phyloP scores from a whole-genome alignment of 257 asterid species.

The Knoxia roxburghii region DNA sequence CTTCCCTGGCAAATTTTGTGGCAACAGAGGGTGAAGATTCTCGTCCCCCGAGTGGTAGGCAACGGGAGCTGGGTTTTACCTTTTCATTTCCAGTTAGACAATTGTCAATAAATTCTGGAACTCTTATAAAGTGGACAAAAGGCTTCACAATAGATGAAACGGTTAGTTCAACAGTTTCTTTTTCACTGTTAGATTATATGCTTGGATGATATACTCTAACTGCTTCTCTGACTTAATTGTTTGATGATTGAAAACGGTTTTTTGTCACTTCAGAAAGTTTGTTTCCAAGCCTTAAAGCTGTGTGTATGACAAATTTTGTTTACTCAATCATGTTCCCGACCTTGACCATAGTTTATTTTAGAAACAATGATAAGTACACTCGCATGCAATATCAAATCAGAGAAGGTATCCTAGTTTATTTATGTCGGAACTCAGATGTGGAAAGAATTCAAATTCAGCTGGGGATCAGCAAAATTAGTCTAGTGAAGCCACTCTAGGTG shows the following conservation, averaged over 20 bases:
- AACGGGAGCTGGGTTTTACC: slow-evolving; percentile 94
- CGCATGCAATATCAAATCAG: background rate
- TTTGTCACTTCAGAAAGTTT: background rate
- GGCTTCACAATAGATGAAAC: slow-evolving; percentile 76
- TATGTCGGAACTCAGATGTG: background rate
- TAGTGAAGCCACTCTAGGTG: too few relatives aligned
- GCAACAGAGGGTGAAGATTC: slow-evolving; percentile 64
- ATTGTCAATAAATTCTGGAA: slow-evolving; percentile 73
- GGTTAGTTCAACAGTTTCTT: slow-evolving; percentile 37
- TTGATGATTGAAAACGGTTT: background rate
- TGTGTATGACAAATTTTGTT: background rate
- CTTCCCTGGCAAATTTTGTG: slow-evolving; percentile 63
- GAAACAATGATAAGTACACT: background rate
- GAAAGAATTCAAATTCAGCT: background rate
- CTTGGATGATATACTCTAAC: background rate
- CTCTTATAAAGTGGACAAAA: slow-evolving; percentile 87
- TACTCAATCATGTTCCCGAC: too few relatives aligned
- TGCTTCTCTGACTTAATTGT: background rate
- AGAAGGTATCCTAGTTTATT: background rate
- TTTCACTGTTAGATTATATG: slow-evolving; percentile 1
- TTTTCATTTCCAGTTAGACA: slow-evolving; percentile 91
- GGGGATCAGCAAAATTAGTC: background rate
- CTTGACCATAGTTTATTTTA: too few relatives aligned
- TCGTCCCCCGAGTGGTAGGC: slow-evolving; percentile 54
- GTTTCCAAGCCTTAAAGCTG: background rate